These are phyloP conservation scores for Halophytophthora polymorphica DNA, from an alignment of 352 stramenopile species.

Conservation along the genomic window DNA sequence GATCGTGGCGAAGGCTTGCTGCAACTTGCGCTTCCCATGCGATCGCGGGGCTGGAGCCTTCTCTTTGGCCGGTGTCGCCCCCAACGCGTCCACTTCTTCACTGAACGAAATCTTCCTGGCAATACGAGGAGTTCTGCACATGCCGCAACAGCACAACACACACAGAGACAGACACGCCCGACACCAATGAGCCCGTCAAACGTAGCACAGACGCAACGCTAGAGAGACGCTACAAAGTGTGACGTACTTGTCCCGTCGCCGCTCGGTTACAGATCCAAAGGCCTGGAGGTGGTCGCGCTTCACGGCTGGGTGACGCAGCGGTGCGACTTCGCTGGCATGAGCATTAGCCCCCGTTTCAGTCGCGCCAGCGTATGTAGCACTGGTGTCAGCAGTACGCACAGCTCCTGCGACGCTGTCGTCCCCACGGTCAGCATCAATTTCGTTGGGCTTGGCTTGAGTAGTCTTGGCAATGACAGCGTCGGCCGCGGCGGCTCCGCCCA, in stretches of 20 bases:
- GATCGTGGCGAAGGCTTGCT: conserved; percentile 23
- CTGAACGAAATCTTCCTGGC: conserved; percentile 29
- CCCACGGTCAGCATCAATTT: neutral
- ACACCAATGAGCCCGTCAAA: neutral
- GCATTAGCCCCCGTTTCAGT: neutral
- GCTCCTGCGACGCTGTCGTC: conserved; percentile 1
- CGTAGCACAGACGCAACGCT: neutral
- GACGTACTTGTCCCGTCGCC: conserved; percentile 23
- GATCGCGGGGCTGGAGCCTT: conserved; percentile 4
- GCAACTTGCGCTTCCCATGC: conserved; percentile 22
- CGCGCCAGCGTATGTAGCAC: neutral
- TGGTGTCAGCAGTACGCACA: conserved; percentile 5
- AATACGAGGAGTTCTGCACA: conserved; percentile 29
- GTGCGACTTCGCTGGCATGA: neutral
- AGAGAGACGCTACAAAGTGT: too few relatives aligned
- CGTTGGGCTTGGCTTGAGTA: conserved; percentile 16
- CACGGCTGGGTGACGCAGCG: conserved; percentile 5
- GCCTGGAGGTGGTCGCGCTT: conserved; percentile 32
- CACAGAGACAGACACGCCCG: conserved; percentile 3
- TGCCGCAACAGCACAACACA: conserved; percentile 1
- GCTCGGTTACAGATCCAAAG: conserved; percentile 27
- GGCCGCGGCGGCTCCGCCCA: conserved; percentile 20
- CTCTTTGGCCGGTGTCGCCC: conserved; percentile 12
- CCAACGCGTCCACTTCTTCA: conserved; percentile 19
- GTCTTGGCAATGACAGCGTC: conserved; percentile 16